Conservation (phyloP, 352 stramenopile genomes). For the Saprolegnia parasitica region DNA sequence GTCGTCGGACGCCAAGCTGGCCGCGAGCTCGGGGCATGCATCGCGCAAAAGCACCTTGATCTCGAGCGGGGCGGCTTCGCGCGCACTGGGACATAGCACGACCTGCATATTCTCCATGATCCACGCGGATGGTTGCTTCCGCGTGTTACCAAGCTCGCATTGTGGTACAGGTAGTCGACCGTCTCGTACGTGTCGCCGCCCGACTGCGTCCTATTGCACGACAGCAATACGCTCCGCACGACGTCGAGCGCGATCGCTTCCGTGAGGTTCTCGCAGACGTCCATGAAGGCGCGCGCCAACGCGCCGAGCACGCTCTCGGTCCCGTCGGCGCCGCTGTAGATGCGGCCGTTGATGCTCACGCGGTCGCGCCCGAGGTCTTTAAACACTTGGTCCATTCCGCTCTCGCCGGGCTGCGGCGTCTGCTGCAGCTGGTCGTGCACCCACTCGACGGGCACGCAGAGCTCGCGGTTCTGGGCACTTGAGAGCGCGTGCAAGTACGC, state of each 20-base stretch:
- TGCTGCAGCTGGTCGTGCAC: constrained; percentile 8
- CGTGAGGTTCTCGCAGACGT: constrained; percentile 10
- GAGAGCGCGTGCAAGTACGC: constrained; percentile 4
- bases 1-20: neutral
- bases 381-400: constrained; percentile 28
- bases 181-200: constrained; percentile 29
- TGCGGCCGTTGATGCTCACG: constrained; percentile 18
- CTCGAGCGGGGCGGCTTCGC: constrained; percentile 19
- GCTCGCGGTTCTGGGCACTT: constrained; percentile 1
- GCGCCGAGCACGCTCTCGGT: constrained; percentile 21
- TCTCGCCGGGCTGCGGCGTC: neutral
- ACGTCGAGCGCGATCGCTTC: constrained; percentile 17
- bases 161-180: constrained; percentile 28
- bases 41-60: constrained; percentile 26
- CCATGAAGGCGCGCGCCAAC: constrained; percentile 16
- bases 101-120: constrained; percentile 7
- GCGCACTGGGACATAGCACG: constrained; percentile 20
- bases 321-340: constrained; percentile 21
- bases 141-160: constrained; percentile 20
- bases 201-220: constrained; percentile 25
- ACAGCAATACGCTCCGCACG: constrained; percentile 20
- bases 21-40: constrained; percentile 15
- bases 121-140: neutral
- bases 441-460: constrained; percentile 24
- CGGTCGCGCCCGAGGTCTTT: constrained; percentile 28